These are phyloP conservation scores for Ambrosia trifida DNA, from an alignment of 129 eudicot genomes.

Conservation along the genomic window DNA sequence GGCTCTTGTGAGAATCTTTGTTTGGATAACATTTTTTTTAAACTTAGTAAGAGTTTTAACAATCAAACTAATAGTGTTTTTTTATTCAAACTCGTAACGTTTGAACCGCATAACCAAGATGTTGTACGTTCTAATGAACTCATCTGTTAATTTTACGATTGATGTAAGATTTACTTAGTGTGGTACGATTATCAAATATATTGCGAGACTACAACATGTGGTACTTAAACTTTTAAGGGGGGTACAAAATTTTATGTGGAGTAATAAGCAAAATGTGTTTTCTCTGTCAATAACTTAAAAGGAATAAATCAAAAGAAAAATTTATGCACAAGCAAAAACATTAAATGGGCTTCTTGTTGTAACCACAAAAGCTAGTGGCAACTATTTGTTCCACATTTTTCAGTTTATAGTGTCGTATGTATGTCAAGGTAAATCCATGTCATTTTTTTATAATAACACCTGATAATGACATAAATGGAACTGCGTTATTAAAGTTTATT, in stretches of 20 bases:
- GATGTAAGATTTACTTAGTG: no score
- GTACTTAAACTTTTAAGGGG: no score
- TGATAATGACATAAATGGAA: constrained; percentile 14
- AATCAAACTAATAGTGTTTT: no score
- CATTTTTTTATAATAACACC: not conserved
- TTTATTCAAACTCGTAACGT: no score
- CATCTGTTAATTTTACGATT: no score
- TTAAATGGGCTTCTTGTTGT: constrained; percentile 2
- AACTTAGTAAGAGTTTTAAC: not conserved
- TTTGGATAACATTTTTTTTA: not conserved
- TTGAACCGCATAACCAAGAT: no score
- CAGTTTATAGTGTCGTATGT: constrained; percentile 2
- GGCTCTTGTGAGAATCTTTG: constrained; percentile 24
- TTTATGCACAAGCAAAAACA: not conserved
- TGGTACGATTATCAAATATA: no score
- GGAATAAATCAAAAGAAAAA: not conserved
- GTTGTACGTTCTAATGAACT: no score
- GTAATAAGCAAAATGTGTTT: not conserved
- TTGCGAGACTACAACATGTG: no score
- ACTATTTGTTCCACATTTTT: constrained; percentile 28
- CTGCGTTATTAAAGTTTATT: no score
- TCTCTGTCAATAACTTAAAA: constrained; percentile 1
- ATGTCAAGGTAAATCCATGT: constrained; percentile 5
- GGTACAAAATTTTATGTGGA: not conserved
- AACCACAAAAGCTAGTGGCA: constrained; percentile 42